phyloP scores from a whole-genome alignment of 208 protist species.

The Leishmania turanica region DNA sequence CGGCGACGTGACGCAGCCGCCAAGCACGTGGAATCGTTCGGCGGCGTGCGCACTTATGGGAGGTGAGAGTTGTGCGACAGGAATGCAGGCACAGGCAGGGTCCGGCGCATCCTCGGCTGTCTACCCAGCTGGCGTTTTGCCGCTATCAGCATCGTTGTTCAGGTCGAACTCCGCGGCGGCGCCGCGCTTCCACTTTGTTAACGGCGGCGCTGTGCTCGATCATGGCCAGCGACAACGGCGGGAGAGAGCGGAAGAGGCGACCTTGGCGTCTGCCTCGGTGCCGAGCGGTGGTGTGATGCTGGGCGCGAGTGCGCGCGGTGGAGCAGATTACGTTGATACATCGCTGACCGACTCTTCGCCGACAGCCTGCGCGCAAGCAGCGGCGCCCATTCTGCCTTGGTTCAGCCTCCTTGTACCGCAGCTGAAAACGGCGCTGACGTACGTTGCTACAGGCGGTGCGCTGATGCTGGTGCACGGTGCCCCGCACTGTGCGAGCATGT shows the following conservation, averaged over 20 bases:
- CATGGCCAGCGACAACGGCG: conserved; percentile 62
- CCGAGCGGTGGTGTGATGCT: not conserved
- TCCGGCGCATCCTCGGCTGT: not conserved
- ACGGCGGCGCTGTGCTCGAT: conserved; percentile 81
- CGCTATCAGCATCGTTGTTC: not conserved
- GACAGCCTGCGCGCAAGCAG: not conserved
- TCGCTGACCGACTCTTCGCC: not conserved
- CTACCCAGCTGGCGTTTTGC: not conserved
- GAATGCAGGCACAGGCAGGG: not conserved
- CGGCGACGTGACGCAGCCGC: conserved; percentile 39
- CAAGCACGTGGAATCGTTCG: conserved; percentile 27
- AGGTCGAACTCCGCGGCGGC: not conserved
- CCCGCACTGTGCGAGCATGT: conserved; percentile 74
- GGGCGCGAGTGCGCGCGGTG: not conserved
- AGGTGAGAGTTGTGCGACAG: not conserved
- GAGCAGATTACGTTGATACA: not conserved
- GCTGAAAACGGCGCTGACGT: conserved; percentile 49
- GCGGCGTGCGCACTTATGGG: not conserved
- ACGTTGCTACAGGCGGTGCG: conserved; percentile 48
- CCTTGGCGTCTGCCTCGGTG: not conserved
- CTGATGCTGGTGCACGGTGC: conserved; percentile 80
- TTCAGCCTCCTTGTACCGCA: conserved; percentile 79
- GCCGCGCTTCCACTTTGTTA: conserved; percentile 66
- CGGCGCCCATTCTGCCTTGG: conserved; percentile 56
- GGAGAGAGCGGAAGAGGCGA: not conserved